These are phyloP conservation scores for Umbelopsis vinacea DNA, from an alignment of 192 early-diverging fungal species.

Conservation along the genomic window DNA sequence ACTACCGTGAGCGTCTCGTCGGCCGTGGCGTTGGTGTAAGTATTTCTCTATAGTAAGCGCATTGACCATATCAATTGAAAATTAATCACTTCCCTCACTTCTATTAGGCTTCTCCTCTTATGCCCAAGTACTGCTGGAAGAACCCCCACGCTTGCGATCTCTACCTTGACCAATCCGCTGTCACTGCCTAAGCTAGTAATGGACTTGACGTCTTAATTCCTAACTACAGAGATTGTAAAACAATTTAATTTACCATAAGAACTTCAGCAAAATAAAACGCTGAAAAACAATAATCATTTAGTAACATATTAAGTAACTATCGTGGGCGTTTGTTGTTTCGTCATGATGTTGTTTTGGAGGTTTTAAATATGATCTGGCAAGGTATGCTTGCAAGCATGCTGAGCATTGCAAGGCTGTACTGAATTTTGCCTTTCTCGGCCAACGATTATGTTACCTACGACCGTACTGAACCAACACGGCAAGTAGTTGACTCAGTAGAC, in stretches of 20 bases:
- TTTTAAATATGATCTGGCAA: no score
- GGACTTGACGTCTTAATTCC: not conserved
- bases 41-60: not conserved
- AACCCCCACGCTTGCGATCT: constrained; percentile 22
- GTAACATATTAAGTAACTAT: no score
- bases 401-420: no score
- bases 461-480: no score
- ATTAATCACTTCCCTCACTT: not conserved
- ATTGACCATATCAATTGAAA: constrained; percentile 37
- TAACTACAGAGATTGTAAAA: not conserved
- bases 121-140: constrained; percentile 18
- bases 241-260: not conserved
- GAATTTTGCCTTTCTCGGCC: no score
- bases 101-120: constrained; percentile 46
- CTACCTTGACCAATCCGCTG: constrained; percentile 14
- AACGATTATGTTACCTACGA: no score
- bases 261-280: constrained; percentile 1
- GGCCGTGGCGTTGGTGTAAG: constrained; percentile 59
- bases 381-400: no score
- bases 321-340: no score
- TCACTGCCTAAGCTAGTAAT: constrained; percentile 2
- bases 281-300: not conserved
- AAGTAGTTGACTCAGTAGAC: no score
- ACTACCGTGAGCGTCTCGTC: constrained; percentile 72
- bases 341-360: no score